Evolutionary conservation across 306 rosid species (phyloP).

Genomic region (Gastrolobium villosum): DNA sequence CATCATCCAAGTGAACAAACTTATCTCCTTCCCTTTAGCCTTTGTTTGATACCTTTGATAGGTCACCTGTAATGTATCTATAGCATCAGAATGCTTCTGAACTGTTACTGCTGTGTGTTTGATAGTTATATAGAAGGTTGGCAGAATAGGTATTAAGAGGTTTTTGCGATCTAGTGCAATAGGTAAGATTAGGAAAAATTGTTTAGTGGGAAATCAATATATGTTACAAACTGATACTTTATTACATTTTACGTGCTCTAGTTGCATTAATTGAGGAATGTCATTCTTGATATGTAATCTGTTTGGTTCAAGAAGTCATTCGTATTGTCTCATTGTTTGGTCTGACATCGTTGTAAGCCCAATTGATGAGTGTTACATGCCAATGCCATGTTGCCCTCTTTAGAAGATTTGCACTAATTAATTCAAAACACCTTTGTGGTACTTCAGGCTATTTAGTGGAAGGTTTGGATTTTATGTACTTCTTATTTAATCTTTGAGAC

Average conservation of each 20-base stretch:
- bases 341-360: conserved; percentile 23
- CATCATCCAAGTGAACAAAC: conserved; percentile 5
- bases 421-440: conserved; percentile 3
- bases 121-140: conserved; percentile 17
- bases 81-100: conserved; percentile 32
- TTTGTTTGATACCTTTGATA: not conserved
- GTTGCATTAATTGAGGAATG: not conserved
- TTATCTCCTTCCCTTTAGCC: not conserved
- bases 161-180: conserved; percentile 15
- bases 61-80: conserved; percentile 30
- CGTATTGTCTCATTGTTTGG: conserved; percentile 4
- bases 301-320: not conserved
- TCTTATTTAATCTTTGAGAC: conserved; percentile 24
- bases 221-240: not conserved
- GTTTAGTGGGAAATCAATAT: not conserved
- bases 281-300: conserved; percentile 23
- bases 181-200: not conserved
- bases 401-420: conserved; percentile 30
- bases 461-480: conserved; percentile 35
- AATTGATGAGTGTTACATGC: not conserved
- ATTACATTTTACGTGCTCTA: not conserved
- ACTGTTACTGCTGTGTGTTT: not conserved
- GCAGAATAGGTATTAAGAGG: conserved; percentile 6
- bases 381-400: conserved; percentile 27
- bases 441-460: conserved; percentile 7